A percentile compares a stretch with the other conserved stretches of the same genome.
These are phyloP conservation scores for Dunaliella primolecta DNA, from an alignment of 139 green algal species.

Conservation along the genomic window DNA sequence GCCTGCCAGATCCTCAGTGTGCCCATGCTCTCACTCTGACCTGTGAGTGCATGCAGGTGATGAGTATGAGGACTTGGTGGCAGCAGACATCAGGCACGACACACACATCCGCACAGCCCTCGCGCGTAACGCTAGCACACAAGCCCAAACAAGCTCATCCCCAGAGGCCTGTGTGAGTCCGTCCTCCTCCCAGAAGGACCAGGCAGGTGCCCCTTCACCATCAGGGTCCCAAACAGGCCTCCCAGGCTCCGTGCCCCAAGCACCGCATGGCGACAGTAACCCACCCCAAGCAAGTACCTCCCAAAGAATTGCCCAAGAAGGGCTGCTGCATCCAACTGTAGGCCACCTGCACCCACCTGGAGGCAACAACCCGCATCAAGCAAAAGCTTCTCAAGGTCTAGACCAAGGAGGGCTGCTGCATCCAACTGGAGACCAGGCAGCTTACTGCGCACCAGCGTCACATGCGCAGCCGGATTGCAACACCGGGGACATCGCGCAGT, in stretches of 20 bases:
- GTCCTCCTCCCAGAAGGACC: no score
- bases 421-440: not conserved
- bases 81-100: not conserved
- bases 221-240: no score
- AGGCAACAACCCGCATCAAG: no score
- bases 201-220: no score
- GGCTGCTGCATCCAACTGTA: not conserved
- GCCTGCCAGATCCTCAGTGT: not conserved
- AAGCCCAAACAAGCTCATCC: no score
- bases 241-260: not conserved
- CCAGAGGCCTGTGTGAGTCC: no score
- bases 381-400: no score
- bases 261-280: not conserved
- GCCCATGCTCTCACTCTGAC: not conserved
- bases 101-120: not conserved
- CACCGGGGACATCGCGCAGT: not conserved
- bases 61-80: not conserved
- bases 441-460: no score
- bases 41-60: not conserved
- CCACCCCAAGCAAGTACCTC: not conserved
- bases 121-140: not conserved
- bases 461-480: no score
- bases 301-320: no score
- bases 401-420: no score
- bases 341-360: no score